Evolutionary conservation across 2,329 filamentous ascomycete genomes (phyloP), one percentile per base, ranked within the genome.

Genomic region (Aspergillus quadrilineatus): DNA sequence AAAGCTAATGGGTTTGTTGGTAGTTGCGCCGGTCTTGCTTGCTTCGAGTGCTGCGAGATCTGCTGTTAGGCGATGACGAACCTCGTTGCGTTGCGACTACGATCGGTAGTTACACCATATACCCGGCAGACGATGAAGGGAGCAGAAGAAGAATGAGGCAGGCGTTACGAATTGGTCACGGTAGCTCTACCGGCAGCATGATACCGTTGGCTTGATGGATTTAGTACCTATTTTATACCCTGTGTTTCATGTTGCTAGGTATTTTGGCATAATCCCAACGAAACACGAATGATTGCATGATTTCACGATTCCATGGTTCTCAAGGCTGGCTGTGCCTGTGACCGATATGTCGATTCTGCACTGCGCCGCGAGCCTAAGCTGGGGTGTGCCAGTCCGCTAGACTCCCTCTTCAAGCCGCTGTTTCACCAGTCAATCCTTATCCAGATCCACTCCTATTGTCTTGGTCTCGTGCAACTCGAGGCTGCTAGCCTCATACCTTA

Each of bases 401-500:
- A 14, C 14, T 12, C 14, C 9, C 34, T 5, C 10, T n/a, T 14
- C 12, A 37, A 37, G 4, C 34, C 10, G 34, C 34, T 22, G 14
- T 30, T 9, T 51, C 42, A 51, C 48, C 48, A 51, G 14, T 22
- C n/a, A 4, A 45, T 4, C 22, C 47, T 51, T 51, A 6, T 45
- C n/a, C 34, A 56, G 10, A 26, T 47, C 48, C 4, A 55, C 50
- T 4, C 64, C 60, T 2, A 64, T 53, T 4, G 53, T 56, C 2
- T 42, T 59, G 1, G 28, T 56, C 48, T 66, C 46, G 7, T 44
- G 29, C 41, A 62, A 8, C 2, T 62, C 62, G 22, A 68, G 28
- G 22, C 63, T 53, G 2, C 63, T 61, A 1, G 63, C 62, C n/a
- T 64, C 67, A 51, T 72, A 75, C 56, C 66, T 72, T 50, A 72